phyloP scores from a whole-genome alignment of 2,329 filamentous ascomycete species.

The Colletotrichum lupini region DNA sequence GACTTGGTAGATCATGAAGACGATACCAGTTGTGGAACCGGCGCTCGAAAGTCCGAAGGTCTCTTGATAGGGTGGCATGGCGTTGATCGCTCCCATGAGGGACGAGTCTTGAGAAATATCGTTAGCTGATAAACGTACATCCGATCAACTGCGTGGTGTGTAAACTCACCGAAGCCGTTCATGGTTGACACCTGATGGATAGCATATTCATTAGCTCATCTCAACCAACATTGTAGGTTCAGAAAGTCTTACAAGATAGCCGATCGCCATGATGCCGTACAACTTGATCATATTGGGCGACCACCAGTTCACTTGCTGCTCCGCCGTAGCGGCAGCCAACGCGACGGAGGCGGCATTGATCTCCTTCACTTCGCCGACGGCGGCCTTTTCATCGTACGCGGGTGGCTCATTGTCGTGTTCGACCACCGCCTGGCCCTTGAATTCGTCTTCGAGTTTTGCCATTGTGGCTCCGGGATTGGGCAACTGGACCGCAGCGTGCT shows the following conservation, averaged over 20 bases:
- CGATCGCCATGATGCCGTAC: conserved; percentile 42
- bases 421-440: conserved; percentile 23
- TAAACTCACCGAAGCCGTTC: conserved; percentile 42
- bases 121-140: background rate
- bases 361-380: conserved; percentile 41
- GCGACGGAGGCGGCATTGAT: conserved; percentile 50
- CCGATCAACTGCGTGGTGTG: rapidly evolving
- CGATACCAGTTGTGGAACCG: conserved; percentile 56
- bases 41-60: conserved; percentile 55
- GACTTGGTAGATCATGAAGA: conserved; percentile 59
- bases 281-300: conserved; percentile 47
- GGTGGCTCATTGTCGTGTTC: conserved; percentile 28
- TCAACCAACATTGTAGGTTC: background rate
- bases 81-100: conserved; percentile 51
- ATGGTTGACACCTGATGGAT: conserved; percentile 38
- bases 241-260: conserved; percentile 36
- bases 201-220: background rate
- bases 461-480: conserved; percentile 6
- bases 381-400: conserved; percentile 18
- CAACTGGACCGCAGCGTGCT: background rate
- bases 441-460: conserved; percentile 21
- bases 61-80: conserved; percentile 58
- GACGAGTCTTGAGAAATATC: conserved; percentile 52
- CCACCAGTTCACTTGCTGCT: conserved; percentile 31
- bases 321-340: conserved; percentile 46